Base-by-base conservation (phyloP, 352 stramenopile species). In the Phytophthora parvispora region DNA sequence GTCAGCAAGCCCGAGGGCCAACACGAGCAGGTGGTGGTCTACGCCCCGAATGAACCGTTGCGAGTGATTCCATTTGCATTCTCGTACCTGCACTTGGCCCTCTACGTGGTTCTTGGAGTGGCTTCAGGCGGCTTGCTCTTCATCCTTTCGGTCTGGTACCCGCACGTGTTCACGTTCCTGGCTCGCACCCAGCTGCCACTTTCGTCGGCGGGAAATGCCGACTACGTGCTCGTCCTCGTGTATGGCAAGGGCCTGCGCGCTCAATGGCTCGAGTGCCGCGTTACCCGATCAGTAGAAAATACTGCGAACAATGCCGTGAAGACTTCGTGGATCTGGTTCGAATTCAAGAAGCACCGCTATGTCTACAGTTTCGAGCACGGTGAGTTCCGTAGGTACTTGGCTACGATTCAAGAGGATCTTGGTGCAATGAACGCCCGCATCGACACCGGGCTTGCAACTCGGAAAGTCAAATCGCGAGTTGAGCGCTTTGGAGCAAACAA, bases 321-420 rank as follows among this genome's bases (percentile, higher is more conserved):
- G 38, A 16, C 65, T 12, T 15, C 48, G 31, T 82, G 75, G 70
- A 49, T 81, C 22, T 91, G 81, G 81, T 91, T 93, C 60, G 81
- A 88, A 62, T 93, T 87, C 68, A 91, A 91, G 74, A 88, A 89
- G 58, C 81, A 93, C 36, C 81, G 79, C 0, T 93, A 93, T 55
- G 72, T 87, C 47, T 90, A 79, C 70, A 82, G 78, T 49, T 27
- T 78, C 24, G 72, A 90, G 25, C 79, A 77, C 36, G 67, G 69
- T 34, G 64, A 76, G 47, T 93, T 91, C 42, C 75, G 88, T 42
- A 81, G 83, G 20, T 88, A 88, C 61, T 15, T 89, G 3, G 74
- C 81, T 16, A 79, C 75, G 4, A 59, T 87, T 20, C 65, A 64
- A 0, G 80, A 91, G 48, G 53, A 83, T 18, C 20, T 88, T 15